Percentiles rank a stretch among this genome's conserved stretches.
phyloP scores from a whole-genome alignment of 2,329 filamentous ascomycete genomes.

The Zymoseptoria ardabiliae region DNA sequence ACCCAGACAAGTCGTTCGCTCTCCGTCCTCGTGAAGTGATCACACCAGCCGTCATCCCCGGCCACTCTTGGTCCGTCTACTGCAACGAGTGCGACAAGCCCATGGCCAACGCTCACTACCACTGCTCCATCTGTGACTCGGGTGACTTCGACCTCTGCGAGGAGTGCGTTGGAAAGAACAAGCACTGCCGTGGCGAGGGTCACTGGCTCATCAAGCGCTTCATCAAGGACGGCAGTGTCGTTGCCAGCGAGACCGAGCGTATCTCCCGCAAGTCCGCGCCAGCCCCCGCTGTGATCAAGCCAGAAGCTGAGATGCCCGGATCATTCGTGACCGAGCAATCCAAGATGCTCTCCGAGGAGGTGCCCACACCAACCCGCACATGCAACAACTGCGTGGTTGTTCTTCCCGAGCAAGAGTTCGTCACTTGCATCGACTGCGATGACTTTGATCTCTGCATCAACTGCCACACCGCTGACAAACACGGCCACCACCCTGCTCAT shows the following conservation, averaged over 20 bases:
- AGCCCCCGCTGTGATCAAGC: conserved; percentile 16
- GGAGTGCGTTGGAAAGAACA: conserved; percentile 65
- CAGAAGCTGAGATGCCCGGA: conserved; percentile 35
- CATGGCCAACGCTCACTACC: conserved; percentile 78
- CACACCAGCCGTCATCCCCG: conserved; percentile 26
- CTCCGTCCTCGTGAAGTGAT: conserved; percentile 35
- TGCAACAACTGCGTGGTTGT: conserved; percentile 62
- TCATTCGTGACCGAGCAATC: conserved; percentile 37
- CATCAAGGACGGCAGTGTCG: conserved; percentile 68
- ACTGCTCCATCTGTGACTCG: conserved; percentile 87
- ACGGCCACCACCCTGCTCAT: conserved; percentile 89
- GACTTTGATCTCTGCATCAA: conserved; percentile 87
- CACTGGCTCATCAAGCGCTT: conserved; percentile 95
- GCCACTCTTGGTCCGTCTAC: conserved; percentile 67
- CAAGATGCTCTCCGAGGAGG: conserved; percentile 32
- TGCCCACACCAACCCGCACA: conserved; percentile 50
- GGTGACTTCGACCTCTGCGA: conserved; percentile 93
- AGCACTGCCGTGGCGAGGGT: conserved; percentile 66
- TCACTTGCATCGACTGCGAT: conserved; percentile 76
- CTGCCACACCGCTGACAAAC: conserved; percentile 68
- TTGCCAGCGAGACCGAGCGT: conserved; percentile 79
- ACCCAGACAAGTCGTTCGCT: conserved; percentile 22
- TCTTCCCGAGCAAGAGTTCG: conserved; percentile 67
- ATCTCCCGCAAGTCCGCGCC: conserved; percentile 40
- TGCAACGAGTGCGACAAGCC: conserved; percentile 83